Conservation (phyloP, 1,139 yeast genomes). For the Diutina scorzettiae region DNA sequence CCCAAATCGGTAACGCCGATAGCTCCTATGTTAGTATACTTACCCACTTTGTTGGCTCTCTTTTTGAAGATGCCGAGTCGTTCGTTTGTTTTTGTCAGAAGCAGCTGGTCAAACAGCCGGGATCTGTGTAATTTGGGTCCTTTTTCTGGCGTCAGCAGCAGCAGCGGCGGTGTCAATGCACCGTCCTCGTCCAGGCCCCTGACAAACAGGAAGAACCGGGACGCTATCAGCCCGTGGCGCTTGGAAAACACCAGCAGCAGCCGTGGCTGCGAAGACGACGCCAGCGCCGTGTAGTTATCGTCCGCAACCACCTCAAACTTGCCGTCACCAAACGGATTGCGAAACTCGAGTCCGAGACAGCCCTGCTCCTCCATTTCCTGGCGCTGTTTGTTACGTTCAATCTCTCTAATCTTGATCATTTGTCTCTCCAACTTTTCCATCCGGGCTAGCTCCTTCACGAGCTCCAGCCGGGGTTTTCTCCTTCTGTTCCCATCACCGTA, state of each 20-base stretch:
- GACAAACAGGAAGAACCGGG: background rate
- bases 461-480: background rate
- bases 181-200: background rate
- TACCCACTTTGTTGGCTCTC: background rate
- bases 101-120: background rate
- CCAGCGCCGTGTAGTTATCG: background rate
- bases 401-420: background rate
- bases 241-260: slow-evolving; percentile 4
- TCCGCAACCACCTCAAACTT: slow-evolving; percentile 2
- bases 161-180: background rate
- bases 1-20: too few species aligned
- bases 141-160: background rate
- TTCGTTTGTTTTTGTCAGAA: background rate
- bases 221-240: slow-evolving; percentile 2
- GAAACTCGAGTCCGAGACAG: background rate
- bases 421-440: background rate
- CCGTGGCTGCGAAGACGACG: slow-evolving; percentile 1
- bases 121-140: background rate
- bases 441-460: background rate
- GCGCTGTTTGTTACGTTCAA: background rate
- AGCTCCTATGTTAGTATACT: too few species aligned
- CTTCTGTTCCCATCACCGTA: slow-evolving; percentile 12
- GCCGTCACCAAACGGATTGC: slow-evolving; percentile 6
- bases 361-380: background rate
- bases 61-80: background rate